Evolutionary conservation across 2,329 filamentous ascomycete genomes (phyloP).

Genomic region (Epichloe amarillans): DNA sequence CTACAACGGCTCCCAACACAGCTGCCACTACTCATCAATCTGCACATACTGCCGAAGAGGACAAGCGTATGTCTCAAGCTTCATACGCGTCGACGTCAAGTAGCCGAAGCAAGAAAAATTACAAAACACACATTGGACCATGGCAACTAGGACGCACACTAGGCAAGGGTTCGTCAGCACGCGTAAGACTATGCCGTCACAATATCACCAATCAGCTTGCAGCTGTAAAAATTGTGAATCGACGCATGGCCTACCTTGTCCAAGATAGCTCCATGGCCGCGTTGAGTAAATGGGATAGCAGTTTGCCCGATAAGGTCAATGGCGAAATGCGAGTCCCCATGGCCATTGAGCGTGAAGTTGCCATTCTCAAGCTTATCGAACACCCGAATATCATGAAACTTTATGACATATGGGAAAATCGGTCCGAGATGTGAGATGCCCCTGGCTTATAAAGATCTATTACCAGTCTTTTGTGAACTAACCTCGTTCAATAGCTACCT

Average conservation of each 20-base stretch:
- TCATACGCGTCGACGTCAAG: conserved; percentile 29
- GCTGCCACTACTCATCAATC: conserved; percentile 7
- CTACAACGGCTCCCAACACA: not conserved
- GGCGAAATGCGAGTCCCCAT: conserved; percentile 65
- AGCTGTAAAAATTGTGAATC: conserved; percentile 91
- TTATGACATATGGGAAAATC: conserved; percentile 96
- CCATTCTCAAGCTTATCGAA: conserved; percentile 91
- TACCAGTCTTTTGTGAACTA: conserved; percentile 1
- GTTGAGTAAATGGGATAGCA: conserved; percentile 60
- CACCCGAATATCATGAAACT: conserved; percentile 90
- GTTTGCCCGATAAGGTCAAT: conserved; percentile 37
- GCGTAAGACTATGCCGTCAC: conserved; percentile 78
- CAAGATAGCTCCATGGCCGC: conserved; percentile 77
- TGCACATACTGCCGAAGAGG: conserved; percentile 19
- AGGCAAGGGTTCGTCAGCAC: conserved; percentile 78
- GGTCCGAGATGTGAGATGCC: conserved; percentile 69
- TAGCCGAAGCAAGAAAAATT: conserved; percentile 26
- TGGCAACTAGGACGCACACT: conserved; percentile 87
- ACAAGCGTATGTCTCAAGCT: conserved; percentile 26
- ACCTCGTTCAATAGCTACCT: conserved; percentile 54
- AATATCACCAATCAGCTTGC: conserved; percentile 64
- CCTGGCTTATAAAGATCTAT: not conserved
- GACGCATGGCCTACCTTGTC: conserved; percentile 63
- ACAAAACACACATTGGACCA: conserved; percentile 73
- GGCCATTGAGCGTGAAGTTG: conserved; percentile 86